Base-by-base conservation (phyloP, 805 yeast species). In the Ogataea paradorogensis region DNA sequence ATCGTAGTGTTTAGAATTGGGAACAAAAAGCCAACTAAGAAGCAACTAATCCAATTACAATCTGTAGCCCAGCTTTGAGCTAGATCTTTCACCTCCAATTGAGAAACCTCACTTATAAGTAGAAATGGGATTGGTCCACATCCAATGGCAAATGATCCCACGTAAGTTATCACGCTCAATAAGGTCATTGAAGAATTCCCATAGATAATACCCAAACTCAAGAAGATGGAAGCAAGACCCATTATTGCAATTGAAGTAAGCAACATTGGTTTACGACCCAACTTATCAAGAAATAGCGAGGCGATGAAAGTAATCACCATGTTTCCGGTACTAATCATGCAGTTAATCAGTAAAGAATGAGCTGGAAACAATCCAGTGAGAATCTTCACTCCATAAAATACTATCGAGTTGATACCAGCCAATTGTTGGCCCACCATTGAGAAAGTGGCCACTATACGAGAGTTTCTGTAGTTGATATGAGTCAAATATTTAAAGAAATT, bases 51-150 rank as follows among this genome's bases (percentile, higher is more conserved):
- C 97, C 97, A 91, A 60, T 91, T 93, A 67, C 86, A 77, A 10
- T 87, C 77, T 0, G 93, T 88, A 9, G 96, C 98, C 70, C 86
- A 83, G 58, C 95, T 82, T 63, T 93, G 99, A 0, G 98, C 97
- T 31, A 80, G 70, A 2, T 90, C 90, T 42, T 80, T 80, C 2
- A 91, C 91, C 43, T 80, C 78, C 2, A 74, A 65, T 45, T 89
- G 95, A 0, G 95, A 83, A n/a, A 91, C 80, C 58, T 93, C 98
- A 6, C 95, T 78, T 9, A 91, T 82, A 37, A 90, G 64, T 50
- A 91, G 65, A 65, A 93, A 91, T 29, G 99, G 99, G 39, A 93
- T 89, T 6, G 99, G 99, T 0, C 99, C 99, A 46, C 89, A 61
- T 0, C 99, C 99, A 24, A 84, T 66, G 0, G 97, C 98, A 67